Conservation (phyloP, 2,329 filamentous ascomycete species). For the Samsoniella hepiali region DNA sequence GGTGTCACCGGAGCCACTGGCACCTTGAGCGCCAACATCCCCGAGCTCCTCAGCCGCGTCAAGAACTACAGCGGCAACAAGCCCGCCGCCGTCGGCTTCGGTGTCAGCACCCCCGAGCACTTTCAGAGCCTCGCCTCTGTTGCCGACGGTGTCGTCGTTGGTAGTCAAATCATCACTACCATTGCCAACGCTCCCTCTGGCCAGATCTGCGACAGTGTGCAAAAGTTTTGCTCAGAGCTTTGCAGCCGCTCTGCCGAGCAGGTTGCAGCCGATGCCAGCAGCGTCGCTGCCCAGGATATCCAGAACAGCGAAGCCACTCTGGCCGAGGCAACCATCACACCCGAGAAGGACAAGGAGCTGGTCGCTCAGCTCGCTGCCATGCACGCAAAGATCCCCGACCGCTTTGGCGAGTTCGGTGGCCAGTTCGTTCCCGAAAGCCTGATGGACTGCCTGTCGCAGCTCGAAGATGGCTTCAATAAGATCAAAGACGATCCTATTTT, state of each 20-base stretch:
- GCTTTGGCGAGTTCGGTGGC: slow-evolving; percentile 93
- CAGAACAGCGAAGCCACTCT: slow-evolving; percentile 67
- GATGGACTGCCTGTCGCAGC: slow-evolving; percentile 91
- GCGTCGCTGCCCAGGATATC: slow-evolving; percentile 58
- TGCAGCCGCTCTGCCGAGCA: slow-evolving; percentile 42
- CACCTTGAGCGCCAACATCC: slow-evolving; percentile 75
- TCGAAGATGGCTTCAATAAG: slow-evolving; percentile 86
- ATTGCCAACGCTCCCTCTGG: slow-evolving; percentile 49
- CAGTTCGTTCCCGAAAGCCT: slow-evolving; percentile 97
- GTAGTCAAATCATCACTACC: slow-evolving; percentile 87
- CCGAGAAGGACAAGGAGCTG: slow-evolving; percentile 61
- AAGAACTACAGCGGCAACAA: slow-evolving; percentile 90
- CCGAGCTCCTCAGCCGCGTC: slow-evolving; percentile 77
- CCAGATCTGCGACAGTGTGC: slow-evolving; percentile 48
- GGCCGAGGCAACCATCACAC: slow-evolving; percentile 58
- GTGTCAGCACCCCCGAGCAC: slow-evolving; percentile 92
- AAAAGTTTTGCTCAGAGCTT: slow-evolving; percentile 79
- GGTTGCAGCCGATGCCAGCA: slow-evolving; percentile 23
- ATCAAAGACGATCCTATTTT: slow-evolving; percentile 85
- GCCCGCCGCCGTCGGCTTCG: slow-evolving; percentile 90
- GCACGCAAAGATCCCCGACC: slow-evolving; percentile 74
- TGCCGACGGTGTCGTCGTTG: slow-evolving; percentile 93
- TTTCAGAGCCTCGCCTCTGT: slow-evolving; percentile 80
- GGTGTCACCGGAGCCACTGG: slow-evolving; percentile 91
- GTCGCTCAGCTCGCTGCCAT: slow-evolving; percentile 83